Evolutionary conservation across 768 basidiomycete species (phyloP), one percentile per base, ranked within the genome.

Genomic region (Clitopilus hobsonii): DNA sequence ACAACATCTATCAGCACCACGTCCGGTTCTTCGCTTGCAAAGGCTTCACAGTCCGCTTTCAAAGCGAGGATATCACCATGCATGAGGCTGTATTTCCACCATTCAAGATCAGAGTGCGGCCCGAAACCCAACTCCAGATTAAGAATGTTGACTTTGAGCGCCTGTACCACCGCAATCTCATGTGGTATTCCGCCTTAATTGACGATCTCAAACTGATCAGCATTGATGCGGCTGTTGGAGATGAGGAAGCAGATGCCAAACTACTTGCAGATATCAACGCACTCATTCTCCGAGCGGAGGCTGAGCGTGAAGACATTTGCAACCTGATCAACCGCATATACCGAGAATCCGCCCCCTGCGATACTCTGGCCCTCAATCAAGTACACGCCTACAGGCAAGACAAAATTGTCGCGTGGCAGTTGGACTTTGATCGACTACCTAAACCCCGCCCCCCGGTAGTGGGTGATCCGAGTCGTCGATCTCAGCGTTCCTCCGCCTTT

Each of bases 361-460:
- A 97, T 65, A 95, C 94, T 0, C 79, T 96, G 38, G 90, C 88
- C 30, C 78, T 95, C 51, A 98, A 94, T 58, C 83, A 83, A 60
- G 89, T 94, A 5, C 85, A 94, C 49, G 85, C 89, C 0, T 86
- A 85, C 56, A 80, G 94, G 47, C 96, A 98, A 72, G 93, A 96
- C 62, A 89, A 88, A 67, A 92, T 96, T 48, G 92, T 96, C 14
- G 91, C 89, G n/a, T 98, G 95, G 91, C 94, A 99, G 68, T 83
- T 83, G 58, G 94, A 98, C 65, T 94, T 96, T 60, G 89, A 93
- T 61, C 83, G 85, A 51, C 77, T 98, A 25, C 88, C 88, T 6
- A 91, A 88, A 63, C 86, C 79, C 54, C 86, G 83, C 61, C 74
- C 78, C 62, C 68, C 69, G 58, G 75, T 78, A 65, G 62, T 69